A percentile compares a stretch with the other conserved stretches of the same genome.
Conservation (phyloP, 768 basidiomycete species). For the Tulasnella sp. region DNA sequence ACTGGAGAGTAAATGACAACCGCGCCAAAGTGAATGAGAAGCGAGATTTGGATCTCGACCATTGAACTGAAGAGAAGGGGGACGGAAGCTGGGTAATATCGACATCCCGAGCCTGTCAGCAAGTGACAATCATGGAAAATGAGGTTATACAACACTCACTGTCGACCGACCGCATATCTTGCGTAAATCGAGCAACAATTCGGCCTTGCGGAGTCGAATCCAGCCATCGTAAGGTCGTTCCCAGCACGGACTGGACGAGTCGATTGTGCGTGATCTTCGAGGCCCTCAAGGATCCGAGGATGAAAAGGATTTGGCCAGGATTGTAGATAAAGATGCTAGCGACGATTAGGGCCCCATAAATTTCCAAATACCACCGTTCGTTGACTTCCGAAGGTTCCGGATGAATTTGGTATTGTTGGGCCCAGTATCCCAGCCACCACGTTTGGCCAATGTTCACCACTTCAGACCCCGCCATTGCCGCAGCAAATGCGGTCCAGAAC, state of each 20-base stretch:
- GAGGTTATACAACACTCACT: neutral
- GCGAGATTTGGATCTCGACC: conserved; percentile 20
- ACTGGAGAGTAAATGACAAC: conserved; percentile 23
- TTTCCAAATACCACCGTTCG: conserved; percentile 38
- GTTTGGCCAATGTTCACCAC: conserved; percentile 29
- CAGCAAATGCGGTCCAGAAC: conserved; percentile 31
- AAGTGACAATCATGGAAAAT: neutral
- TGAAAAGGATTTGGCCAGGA: conserved; percentile 35
- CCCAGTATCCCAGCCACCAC: conserved; percentile 39
- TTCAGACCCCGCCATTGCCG: conserved; percentile 25
- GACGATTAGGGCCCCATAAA: conserved; percentile 37
- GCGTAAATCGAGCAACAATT: conserved; percentile 26
- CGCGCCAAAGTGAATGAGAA: conserved; percentile 25
- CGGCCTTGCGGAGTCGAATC: conserved; percentile 26
- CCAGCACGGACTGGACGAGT: conserved; percentile 47
- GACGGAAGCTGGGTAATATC: neutral
- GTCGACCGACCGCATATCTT: conserved; percentile 23
- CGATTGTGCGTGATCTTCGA: conserved; percentile 46
- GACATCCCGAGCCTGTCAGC: neutral
- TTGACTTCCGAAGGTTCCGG: conserved; percentile 31
- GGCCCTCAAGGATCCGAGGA: conserved; percentile 46
- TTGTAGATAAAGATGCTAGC: conserved; percentile 31
- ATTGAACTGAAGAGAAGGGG: neutral
- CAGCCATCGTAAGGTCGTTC: conserved; percentile 43
- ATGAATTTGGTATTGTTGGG: conserved; percentile 10